Evolutionary conservation across 75 land plant species (phyloP).

Genomic region (Larix kaempferi): DNA sequence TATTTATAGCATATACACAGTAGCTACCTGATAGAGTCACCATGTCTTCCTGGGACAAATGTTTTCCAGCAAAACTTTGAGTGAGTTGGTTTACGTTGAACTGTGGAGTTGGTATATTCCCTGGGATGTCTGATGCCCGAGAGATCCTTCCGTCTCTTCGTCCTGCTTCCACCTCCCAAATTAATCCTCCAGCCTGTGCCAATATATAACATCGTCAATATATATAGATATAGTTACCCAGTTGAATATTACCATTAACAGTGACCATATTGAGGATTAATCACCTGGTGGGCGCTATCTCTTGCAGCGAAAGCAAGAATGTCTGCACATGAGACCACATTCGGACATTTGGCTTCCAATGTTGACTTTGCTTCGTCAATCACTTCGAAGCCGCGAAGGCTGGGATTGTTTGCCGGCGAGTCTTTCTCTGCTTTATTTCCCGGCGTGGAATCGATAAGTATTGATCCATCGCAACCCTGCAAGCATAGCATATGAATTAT

Average conservation of each 20-base stretch:
- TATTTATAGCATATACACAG: too few relatives aligned
- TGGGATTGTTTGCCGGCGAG: conserved; percentile 3
- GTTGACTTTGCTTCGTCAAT: conserved; percentile 9
- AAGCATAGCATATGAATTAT: neutral
- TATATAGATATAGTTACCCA: too few relatives aligned
- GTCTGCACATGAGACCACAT: conserved; percentile 24
- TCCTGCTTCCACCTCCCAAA: conserved; percentile 29
- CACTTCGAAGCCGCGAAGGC: conserved; percentile 14
- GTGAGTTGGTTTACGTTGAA: conserved; percentile 24
- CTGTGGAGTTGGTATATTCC: conserved; percentile 18
- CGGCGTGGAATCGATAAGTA: conserved; percentile 9
- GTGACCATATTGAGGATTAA: too few relatives aligned
- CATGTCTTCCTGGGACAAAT: conserved; percentile 31
- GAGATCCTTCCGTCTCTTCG: conserved; percentile 38
- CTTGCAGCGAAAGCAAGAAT: conserved; percentile 15
- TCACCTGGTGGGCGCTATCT: conserved; percentile 11
- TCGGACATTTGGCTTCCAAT: conserved; percentile 12
- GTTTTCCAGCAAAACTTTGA: conserved; percentile 23
- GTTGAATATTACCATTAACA: too few relatives aligned
- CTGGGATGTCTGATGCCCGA: conserved; percentile 4
- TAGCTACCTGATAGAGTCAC: conserved; percentile 43
- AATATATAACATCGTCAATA: too few relatives aligned
- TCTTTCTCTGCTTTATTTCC: conserved; percentile 17
- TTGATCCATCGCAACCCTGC: conserved; percentile 27
- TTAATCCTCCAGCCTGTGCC: conserved; percentile 29